Evolutionary conservation across 129 eudicot species (phyloP).

Genomic region (Helichrysum umbraculigerum): DNA sequence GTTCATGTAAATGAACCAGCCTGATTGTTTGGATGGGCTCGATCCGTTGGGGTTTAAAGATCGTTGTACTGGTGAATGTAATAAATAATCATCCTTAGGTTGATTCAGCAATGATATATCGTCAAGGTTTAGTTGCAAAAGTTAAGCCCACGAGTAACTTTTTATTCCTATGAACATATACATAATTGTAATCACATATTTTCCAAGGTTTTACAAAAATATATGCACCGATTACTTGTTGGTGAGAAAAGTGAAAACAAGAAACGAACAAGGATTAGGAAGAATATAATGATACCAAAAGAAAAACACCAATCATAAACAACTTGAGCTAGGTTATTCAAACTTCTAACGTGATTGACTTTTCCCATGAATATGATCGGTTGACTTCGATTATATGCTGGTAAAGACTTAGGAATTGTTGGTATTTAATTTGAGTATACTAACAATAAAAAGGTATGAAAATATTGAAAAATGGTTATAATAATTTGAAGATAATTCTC

Average conservation of each 20-base stretch:
- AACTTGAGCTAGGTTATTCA: neutral
- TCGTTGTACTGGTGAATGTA: too few species aligned
- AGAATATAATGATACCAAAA: neutral
- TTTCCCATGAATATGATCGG: neutral
- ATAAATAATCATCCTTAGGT: too few species aligned
- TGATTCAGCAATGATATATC: too few species aligned
- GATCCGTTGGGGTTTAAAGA: too few species aligned
- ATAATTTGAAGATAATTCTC: neutral
- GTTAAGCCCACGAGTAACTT: neutral
- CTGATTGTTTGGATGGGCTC: too few species aligned
- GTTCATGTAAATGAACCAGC: too few species aligned
- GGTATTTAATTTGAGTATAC: neutral
- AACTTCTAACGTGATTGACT: conserved; percentile 16
- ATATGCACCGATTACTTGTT: neutral
- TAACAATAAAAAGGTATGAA: neutral
- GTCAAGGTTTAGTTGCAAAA: too few species aligned
- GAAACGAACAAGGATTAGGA: neutral
- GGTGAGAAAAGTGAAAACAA: neutral
- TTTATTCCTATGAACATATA: neutral
- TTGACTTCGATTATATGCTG: conserved; percentile 15
- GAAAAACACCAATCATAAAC: neutral
- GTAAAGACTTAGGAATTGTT: neutral
- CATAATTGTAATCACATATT: neutral
- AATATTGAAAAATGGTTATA: neutral
- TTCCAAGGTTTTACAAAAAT: neutral